Conservation (phyloP, 1,284 basidiomycete genomes). For the Caloboletus firmus region DNA sequence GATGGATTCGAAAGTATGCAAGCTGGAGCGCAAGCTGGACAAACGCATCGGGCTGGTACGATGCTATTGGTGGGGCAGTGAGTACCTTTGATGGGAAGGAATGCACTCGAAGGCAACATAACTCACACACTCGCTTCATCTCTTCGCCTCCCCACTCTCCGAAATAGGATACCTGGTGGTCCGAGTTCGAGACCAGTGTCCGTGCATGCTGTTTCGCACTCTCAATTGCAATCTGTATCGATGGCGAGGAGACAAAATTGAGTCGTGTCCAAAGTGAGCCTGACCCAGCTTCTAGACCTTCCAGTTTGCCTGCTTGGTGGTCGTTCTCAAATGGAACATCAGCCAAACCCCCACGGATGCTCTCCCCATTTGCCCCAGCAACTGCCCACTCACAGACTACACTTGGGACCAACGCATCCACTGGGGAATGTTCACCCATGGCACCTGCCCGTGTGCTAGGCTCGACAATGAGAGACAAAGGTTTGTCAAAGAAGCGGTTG, state of each 20-base stretch:
- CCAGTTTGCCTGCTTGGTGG: conserved; percentile 2
- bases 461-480: conserved; percentile 82
- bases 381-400: conserved; percentile 87
- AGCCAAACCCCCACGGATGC: conserved; percentile 26
- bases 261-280: conserved; percentile 58
- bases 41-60: conserved; percentile 85
- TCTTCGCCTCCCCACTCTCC: conserved; percentile 86
- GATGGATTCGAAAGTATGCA: conserved; percentile 84
- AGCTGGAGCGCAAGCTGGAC: conserved; percentile 94
- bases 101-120: not conserved
- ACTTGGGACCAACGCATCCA: conserved; percentile 90
- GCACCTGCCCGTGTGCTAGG: conserved; percentile 84
- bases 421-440: conserved; percentile 91
- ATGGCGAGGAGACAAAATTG: conserved; percentile 75
- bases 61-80: conserved; percentile 43
- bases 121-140: conserved; percentile 80
- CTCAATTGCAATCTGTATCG: conserved; percentile 57
- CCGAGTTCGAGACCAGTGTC: conserved; percentile 74
- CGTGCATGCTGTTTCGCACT: conserved; percentile 62
- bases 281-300: conserved; percentile 10
- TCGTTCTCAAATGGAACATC: conserved; percentile 14
- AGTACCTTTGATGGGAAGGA: not conserved
- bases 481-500: conserved; percentile 95
- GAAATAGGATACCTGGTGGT: conserved; percentile 85
- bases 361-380: conserved; percentile 18